Evolutionary conservation across 306 rosid species (phyloP), one percentile per base, ranked within the genome.

Genomic region (Glycine latifolia): DNA sequence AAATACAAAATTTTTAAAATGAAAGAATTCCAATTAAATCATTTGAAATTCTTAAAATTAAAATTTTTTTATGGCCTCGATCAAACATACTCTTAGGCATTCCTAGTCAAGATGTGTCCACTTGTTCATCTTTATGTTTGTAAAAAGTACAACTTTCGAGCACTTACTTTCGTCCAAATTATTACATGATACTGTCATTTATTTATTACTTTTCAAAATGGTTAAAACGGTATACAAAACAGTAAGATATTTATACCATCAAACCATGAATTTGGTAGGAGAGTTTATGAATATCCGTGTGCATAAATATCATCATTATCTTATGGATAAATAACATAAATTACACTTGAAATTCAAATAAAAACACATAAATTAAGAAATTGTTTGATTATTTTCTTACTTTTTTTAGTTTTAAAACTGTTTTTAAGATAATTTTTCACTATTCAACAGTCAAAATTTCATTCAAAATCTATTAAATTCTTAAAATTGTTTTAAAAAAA

Each of bases 101-200:
- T n/a, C n/a, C n/a, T n/a, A n/a, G n/a, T n/a, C n/a, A n/a, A n/a
- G n/a, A n/a, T n/a, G n/a, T n/a, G n/a, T n/a, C n/a, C n/a, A n/a
- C n/a, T n/a, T n/a, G n/a, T n/a, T n/a, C n/a, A n/a, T n/a, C n/a
- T n/a, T n/a, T n/a, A n/a, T n/a, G n/a, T n/a, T n/a, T n/a, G n/a
- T n/a, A n/a, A n/a, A n/a, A n/a, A n/a, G n/a, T n/a, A n/a, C n/a
- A n/a, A n/a, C n/a, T n/a, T n/a, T n/a, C n/a, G n/a, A n/a, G n/a
- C n/a, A n/a, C 49, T 39, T 54, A 67, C 53, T 77, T 65, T 77
- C 65, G 3, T 15, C 66, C 74, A 77, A 5, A 63, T 63, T 53
- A 47, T 47, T 49, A 33, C 5, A 76, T 13, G 13, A 62, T 48
- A 35, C 4, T 48, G 15, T 37, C 7, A 49, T 50, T 65, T 50